Conservation (phyloP, 345 rosid genomes). For the Syzygium oleosum region DNA sequence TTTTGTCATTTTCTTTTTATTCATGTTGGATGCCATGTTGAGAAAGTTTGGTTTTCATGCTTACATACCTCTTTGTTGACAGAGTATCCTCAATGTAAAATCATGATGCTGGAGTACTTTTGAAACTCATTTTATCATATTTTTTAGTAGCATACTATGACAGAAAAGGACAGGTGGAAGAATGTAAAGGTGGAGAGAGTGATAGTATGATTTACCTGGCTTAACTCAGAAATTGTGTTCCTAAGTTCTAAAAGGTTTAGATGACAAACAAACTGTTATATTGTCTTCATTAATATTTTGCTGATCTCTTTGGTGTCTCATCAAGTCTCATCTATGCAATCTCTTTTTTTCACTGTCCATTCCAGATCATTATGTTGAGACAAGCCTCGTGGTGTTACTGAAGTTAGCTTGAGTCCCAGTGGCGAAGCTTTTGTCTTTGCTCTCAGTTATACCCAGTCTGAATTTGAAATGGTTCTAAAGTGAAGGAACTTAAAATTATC, state of each 20-base stretch:
- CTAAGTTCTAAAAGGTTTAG: background rate
- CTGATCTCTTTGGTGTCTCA: background rate
- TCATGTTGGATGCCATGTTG: background rate
- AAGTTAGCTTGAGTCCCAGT: background rate
- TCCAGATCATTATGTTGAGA: background rate
- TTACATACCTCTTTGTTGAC: background rate
- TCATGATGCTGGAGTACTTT: background rate
- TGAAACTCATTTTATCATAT: background rate
- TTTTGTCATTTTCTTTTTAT: background rate
- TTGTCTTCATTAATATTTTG: background rate
- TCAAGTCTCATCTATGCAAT: background rate
- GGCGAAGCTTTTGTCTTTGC: background rate
- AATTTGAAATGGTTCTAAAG: background rate
- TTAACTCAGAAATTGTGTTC: background rate
- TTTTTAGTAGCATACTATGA: background rate
- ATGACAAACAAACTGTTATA: background rate
- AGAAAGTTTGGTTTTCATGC: background rate
- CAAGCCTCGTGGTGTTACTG: background rate
- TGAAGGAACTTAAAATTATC: background rate
- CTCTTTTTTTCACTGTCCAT: background rate
- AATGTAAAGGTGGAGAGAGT: background rate
- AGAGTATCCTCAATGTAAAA: background rate
- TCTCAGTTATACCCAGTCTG: background rate
- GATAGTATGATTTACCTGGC: background rate
- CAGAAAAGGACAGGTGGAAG: background rate